Evolutionary conservation across 2,329 filamentous ascomycete species (phyloP), one percentile per base, ranked within the genome.

Genomic region (Ciborinia camelliae): DNA sequence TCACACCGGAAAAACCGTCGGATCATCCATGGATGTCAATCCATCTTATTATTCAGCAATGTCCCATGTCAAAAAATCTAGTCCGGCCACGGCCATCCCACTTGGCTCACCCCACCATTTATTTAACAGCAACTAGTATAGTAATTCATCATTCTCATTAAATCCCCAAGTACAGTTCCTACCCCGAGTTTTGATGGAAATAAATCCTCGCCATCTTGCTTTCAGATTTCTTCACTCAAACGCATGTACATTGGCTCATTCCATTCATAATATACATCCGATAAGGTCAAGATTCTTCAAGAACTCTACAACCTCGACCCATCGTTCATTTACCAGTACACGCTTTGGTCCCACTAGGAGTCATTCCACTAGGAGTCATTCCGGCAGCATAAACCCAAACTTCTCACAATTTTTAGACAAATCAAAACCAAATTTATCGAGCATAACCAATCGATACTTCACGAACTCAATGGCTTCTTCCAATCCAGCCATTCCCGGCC

Each of bases 401-500:
- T 57, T 45, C 15, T 32, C 61, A 15, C 41, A 14, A 32, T 26
- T 41, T n/a, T 28, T 32, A 14, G 30, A 55, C 4, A 55, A 23
- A 23, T 32, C 32, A 7, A 58, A 30, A 39, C 5, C 23, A 9
- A 18, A 51, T 18, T 2, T 26, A 3, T 59, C 45, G 9, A 30
- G 3, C 5, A 32, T 14, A 39, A 39, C 62, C 20, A 28, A 28
- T 28, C 35, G 41, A 10, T 30, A 55, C 15, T n/a, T 43, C 15
- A 43, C 32, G 35, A 43, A 50, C 8, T n/a, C 45, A 48, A 64
- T 51, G 62, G 32, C 62, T 61, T 52, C 62, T 35, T 37, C 20
- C 18, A 58, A 51, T 14, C 59, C 64, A 41, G 62, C 66, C 52
- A 52, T 48, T 64, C 14, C 26, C 48, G 62, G 45, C 54, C 65